Evolutionary conservation across 106 monocot genomes (phyloP).

Genomic region (Dendrobium nobile): DNA sequence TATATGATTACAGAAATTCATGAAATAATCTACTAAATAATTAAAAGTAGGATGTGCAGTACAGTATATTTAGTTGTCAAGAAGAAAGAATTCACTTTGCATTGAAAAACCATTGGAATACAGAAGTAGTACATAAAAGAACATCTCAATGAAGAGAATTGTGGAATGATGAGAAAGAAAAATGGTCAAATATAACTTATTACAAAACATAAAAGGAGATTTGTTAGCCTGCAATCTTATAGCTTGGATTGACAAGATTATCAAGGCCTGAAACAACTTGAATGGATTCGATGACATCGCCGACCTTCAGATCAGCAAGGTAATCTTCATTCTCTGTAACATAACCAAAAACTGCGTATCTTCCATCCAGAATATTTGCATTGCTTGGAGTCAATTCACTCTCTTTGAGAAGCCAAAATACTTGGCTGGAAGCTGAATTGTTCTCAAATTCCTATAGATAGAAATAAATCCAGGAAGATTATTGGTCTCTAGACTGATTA

Average conservation of each 20-base stretch:
- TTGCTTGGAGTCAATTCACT: conserved; percentile 99
- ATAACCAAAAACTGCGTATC: conserved; percentile 91
- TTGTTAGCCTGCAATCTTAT: conserved; percentile 64
- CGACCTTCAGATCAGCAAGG: conserved; percentile 88
- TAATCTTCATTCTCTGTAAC: conserved; percentile 85
- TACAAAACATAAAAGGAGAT: background rate
- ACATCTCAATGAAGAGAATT: background rate
- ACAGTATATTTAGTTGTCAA: background rate
- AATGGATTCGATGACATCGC: conserved; percentile 89
- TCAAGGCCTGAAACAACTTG: conserved; percentile 91
- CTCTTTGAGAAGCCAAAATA: conserved; percentile 97
- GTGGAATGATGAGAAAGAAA: background rate
- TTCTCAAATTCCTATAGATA: conserved; percentile 68
- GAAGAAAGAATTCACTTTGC: background rate
- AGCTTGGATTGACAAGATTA: conserved; percentile 89
- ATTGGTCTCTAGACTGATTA: too few species aligned
- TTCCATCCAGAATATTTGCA: conserved; percentile 85
- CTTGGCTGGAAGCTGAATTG: conserved; percentile 93
- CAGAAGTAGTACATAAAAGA: background rate
- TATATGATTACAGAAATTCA: too few species aligned
- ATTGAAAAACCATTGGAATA: background rate
- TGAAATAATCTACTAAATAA: too few species aligned
- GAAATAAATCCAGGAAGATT: background rate
- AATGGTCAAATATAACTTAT: too few species aligned
- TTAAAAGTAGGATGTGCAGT: too few species aligned